Conservation (phyloP, 495 filamentous ascomycete species). For the Clohesyomyces aquaticus region DNA sequence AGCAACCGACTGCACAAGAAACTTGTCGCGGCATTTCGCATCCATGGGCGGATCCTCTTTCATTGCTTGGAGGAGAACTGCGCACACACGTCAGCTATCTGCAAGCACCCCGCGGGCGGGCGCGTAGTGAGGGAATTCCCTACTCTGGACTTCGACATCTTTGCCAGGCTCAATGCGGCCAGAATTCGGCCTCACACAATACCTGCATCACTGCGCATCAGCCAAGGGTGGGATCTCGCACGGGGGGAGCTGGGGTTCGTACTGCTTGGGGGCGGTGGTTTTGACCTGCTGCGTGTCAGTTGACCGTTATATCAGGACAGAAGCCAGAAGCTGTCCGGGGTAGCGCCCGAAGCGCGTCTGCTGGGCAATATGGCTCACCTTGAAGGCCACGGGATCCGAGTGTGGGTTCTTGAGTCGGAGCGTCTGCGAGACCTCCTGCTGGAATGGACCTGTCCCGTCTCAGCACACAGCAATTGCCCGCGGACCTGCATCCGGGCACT, state of each 20-base stretch:
- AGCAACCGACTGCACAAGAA: constrained; percentile 90
- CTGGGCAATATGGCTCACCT: constrained; percentile 60
- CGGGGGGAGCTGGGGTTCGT: constrained; percentile 48
- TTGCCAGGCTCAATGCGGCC: constrained; percentile 88
- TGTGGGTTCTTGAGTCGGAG: constrained; percentile 80
- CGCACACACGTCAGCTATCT: constrained; percentile 32
- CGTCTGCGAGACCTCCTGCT: constrained; percentile 82
- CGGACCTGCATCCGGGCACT: constrained; percentile 32
- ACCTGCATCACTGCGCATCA: constrained; percentile 58
- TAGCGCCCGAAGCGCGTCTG: constrained; percentile 19
- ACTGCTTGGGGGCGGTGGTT: constrained; percentile 99
- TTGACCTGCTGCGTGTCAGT: constrained; percentile 70
- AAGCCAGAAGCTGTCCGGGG: background rate
- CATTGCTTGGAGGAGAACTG: constrained; percentile 96
- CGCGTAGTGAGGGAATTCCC: constrained; percentile 40
- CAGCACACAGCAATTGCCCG: constrained; percentile 8
- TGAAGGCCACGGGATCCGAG: constrained; percentile 85
- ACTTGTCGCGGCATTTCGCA: constrained; percentile 94
- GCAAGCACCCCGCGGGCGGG: constrained; percentile 30
- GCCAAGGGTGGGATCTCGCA: constrained; percentile 12
- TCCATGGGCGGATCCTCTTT: constrained; percentile 87
- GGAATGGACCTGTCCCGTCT: constrained; percentile 76
- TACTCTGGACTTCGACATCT: constrained; percentile 91
- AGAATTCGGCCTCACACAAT: constrained; percentile 97
- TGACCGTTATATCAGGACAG: constrained; percentile 2